Evolutionary conservation across 805 yeast genomes (phyloP), one percentile per base, ranked within the genome.

Genomic region (Lipomyces yamanashiensis): DNA sequence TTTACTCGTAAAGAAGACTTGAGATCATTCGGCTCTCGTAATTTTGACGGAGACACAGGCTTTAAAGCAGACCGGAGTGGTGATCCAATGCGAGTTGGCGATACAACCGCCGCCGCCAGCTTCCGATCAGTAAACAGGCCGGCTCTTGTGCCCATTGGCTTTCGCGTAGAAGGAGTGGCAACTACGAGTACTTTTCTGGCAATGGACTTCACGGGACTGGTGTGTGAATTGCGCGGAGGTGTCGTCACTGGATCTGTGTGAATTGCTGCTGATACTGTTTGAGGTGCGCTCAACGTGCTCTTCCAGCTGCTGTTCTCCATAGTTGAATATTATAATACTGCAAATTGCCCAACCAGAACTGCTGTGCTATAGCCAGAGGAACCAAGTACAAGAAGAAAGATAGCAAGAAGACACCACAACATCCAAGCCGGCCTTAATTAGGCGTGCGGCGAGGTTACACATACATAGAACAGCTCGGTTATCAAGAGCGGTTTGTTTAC

Each of bases 1-100:
- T 63, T 62, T 2, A 65, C 62, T 34, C 50, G 23, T 36, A 64
- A 40, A 21, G 54, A 40, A 13, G 63, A 57, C 37, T 59, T 43
- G 1, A 62, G 21, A 19, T 51, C 59, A 12, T 52, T 17, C 7
- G 63, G 64, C 13, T 56, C 59, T 1, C 62, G 63, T 15, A 64
- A 13, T 48, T 49, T 55, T 8, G 48, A 41, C 2, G 54, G 54
- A 9, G 58, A 52, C 7, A 12, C 34, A 2, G 45, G 17, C 19
- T 37, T 43, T 40, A 19, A 8, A 2, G 5, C 41, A 17, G 47
- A n/a, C 34, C 21, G 21, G 9, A 12, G 8, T 6, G 62, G 40
- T 33, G 62, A 40, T 7, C 10, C 23, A 3, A 12, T 19, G 7
- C 52, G 7, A 5, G 43, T 44, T 15, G 51, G 50, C 12, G 51